Evolutionary conservation across 2,329 filamentous ascomycete species (phyloP).

Genomic region (Onygena corvina): DNA sequence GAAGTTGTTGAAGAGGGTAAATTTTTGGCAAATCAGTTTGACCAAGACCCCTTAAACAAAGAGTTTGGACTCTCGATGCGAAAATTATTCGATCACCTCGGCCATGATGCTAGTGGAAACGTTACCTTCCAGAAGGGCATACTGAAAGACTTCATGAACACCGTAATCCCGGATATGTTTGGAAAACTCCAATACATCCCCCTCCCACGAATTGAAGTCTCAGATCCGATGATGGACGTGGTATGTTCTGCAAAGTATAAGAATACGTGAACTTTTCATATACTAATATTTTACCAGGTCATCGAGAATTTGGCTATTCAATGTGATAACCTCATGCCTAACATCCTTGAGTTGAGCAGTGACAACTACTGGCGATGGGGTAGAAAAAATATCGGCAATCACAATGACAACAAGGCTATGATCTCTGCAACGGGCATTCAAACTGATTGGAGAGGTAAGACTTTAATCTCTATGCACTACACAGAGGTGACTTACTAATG

Average conservation of each 20-base stretch:
- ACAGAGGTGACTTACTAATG: not conserved
- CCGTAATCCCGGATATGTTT: conserved; percentile 72
- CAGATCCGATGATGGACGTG: conserved; percentile 69
- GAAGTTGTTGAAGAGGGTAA: conserved; percentile 79
- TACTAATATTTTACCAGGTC: conserved; percentile 31
- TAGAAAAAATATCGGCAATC: conserved; percentile 72
- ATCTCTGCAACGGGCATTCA: conserved; percentile 81
- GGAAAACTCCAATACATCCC: conserved; percentile 83
- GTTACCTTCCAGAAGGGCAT: conserved; percentile 84
- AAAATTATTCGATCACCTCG: conserved; percentile 83
- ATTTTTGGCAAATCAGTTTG: conserved; percentile 80
- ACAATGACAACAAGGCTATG: conserved; percentile 71
- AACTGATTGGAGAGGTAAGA: conserved; percentile 59
- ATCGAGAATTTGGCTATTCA: conserved; percentile 93
- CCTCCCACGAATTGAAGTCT: conserved; percentile 86
- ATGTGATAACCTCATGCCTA: conserved; percentile 93
- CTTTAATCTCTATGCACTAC: not conserved
- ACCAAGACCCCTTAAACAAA: conserved; percentile 75
- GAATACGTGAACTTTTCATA: not conserved
- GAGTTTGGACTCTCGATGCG: conserved; percentile 62
- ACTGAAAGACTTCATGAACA: conserved; percentile 72
- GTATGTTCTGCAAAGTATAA: conserved; percentile 22
- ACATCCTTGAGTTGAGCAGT: conserved; percentile 72
- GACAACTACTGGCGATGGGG: conserved; percentile 96
- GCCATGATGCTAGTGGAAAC: conserved; percentile 74